These are phyloP conservation scores for Alternaria gaisen DNA, from an alignment of 2,329 filamentous ascomycete genomes.

Conservation along the genomic window DNA sequence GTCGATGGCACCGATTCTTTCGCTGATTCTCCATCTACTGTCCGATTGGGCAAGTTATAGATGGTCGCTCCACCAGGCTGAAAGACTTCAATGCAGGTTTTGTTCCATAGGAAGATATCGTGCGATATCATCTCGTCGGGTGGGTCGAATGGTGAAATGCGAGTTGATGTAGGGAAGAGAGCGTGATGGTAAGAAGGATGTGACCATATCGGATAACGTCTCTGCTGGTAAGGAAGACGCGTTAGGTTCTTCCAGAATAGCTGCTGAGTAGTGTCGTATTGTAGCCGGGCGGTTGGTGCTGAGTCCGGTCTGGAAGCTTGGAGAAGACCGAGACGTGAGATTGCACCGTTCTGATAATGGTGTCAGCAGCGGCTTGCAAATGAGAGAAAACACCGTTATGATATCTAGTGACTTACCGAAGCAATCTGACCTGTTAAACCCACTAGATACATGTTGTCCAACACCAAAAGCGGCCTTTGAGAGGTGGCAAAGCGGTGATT, in stretches of 20 bases:
- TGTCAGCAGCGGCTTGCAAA: not conserved
- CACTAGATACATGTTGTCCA: constrained; percentile 17
- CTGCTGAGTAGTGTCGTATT: constrained; percentile 4
- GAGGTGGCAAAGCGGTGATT: not conserved
- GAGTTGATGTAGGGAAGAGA: not conserved
- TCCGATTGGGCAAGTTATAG: not conserved
- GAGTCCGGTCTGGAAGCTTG: constrained; percentile 13
- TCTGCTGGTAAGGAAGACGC: not conserved
- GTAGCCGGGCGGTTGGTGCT: not conserved
- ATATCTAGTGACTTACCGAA: constrained; percentile 7
- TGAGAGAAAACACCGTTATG: not conserved
- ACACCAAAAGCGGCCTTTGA: constrained; percentile 5
- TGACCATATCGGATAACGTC: constrained; percentile 5
- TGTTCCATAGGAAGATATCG: constrained; percentile 19
- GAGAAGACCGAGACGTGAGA: constrained; percentile 21
- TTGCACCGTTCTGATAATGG: constrained; percentile 15
- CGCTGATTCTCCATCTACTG: too few relatives aligned
- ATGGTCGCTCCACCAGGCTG: not conserved
- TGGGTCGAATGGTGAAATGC: not conserved
- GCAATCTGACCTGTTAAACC: constrained; percentile 18
- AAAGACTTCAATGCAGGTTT: constrained; percentile 11
- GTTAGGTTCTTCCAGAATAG: constrained; percentile 11
- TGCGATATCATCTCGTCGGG: constrained; percentile 15
- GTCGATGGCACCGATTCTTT: not conserved
- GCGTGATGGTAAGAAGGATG: constrained; percentile 4